Conservation (phyloP, 257 asterid genomes). For the Solanum rostratum region DNA sequence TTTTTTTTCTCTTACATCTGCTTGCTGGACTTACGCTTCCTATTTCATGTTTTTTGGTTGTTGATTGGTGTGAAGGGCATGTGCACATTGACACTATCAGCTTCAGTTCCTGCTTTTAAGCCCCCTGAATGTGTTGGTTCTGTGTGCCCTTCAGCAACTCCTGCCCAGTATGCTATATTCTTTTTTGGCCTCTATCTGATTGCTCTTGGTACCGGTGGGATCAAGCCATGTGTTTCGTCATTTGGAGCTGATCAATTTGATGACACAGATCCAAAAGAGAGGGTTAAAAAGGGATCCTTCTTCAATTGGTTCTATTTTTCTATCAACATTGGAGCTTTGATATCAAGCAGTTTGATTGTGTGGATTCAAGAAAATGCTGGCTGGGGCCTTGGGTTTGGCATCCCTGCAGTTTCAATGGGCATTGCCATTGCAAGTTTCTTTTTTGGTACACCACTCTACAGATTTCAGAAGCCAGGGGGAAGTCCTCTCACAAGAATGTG, state of each 20-base stretch:
- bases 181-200: slow-evolving; percentile 75
- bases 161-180: slow-evolving; percentile 63
- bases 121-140: slow-evolving; percentile 77
- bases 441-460: slow-evolving; percentile 66
- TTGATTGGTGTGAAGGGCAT: slow-evolving; percentile 49
- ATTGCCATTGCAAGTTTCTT: slow-evolving; percentile 75
- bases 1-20: not conserved
- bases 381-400: slow-evolving; percentile 97
- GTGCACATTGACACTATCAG: slow-evolving; percentile 80
- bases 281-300: slow-evolving; percentile 88
- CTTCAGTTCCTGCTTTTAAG: slow-evolving; percentile 58
- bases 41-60: not conserved
- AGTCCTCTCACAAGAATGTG: slow-evolving; percentile 93
- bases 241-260: slow-evolving; percentile 98
- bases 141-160: slow-evolving; percentile 68
- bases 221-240: slow-evolving; percentile 92
- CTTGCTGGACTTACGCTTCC: not conserved
- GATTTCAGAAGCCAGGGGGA: slow-evolving; percentile 98
- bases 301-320: slow-evolving; percentile 96
- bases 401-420: slow-evolving; percentile 78
- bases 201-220: slow-evolving; percentile 96
- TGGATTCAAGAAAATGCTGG: slow-evolving; percentile 96
- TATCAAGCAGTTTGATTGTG: slow-evolving; percentile 84
- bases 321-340: slow-evolving; percentile 75
- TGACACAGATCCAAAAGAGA: slow-evolving; percentile 77